These are phyloP conservation scores for Eucalyptus microcorys DNA, from an alignment of 345 rosid species.

Conservation along the genomic window DNA sequence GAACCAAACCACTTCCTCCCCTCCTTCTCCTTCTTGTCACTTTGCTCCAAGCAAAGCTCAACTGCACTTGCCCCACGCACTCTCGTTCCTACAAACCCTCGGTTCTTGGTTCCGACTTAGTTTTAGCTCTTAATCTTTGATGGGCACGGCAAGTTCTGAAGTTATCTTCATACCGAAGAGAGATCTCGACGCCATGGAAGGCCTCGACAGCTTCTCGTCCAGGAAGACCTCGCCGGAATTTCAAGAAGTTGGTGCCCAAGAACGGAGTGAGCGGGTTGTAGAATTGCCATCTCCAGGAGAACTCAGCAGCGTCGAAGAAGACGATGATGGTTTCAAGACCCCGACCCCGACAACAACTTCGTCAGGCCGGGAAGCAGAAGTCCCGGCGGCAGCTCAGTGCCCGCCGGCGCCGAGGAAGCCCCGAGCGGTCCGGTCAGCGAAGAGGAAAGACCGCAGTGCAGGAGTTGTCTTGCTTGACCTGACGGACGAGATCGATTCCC, in stretches of 20 bases:
- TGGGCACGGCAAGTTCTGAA: background rate
- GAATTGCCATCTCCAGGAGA: background rate
- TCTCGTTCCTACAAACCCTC: background rate
- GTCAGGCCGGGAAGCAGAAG: slow-evolving; percentile 12
- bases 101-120: background rate
- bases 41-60: background rate
- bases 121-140: background rate
- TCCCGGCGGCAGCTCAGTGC: slow-evolving; percentile 13
- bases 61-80: background rate
- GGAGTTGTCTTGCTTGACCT: background rate
- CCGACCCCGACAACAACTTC: slow-evolving; percentile 21
- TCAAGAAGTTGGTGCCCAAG: background rate
- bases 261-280: background rate
- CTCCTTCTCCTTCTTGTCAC: background rate
- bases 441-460: background rate
- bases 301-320: background rate
- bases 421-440: background rate
- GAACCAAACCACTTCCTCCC: background rate
- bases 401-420: slow-evolving; percentile 39
- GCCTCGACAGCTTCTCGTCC: slow-evolving; percentile 8
- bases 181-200: slow-evolving; percentile 33
- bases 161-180: background rate
- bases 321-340: slow-evolving; percentile 42
- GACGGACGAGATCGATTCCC: slow-evolving; percentile 9
- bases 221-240: background rate